A percentile compares a stretch with the other conserved stretches of the same genome.
phyloP scores from a whole-genome alignment of 495 filamentous ascomycete species.

The Alectoria sarmentosa region DNA sequence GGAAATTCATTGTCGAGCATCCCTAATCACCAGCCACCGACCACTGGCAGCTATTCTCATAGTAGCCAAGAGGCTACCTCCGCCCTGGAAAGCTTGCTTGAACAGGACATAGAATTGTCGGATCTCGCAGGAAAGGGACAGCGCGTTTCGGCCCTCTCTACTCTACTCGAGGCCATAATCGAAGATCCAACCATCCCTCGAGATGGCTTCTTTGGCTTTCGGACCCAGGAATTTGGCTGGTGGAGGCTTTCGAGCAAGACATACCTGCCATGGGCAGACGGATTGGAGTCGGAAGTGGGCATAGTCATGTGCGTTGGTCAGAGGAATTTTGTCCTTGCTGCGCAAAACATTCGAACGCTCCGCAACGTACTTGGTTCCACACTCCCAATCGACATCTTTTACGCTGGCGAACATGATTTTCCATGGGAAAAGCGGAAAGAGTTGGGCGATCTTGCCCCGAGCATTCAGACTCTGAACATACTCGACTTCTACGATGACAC shows the following conservation, averaged over 20 bases:
- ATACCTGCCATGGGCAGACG: neutral
- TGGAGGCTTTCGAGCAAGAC: slow-evolving; percentile 1
- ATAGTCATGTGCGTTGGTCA: slow-evolving; percentile 16
- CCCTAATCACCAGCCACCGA: neutral
- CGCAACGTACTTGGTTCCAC: slow-evolving; percentile 18
- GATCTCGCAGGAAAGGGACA: neutral
- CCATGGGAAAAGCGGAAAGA: slow-evolving; percentile 14
- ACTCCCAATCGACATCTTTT: slow-evolving; percentile 25
- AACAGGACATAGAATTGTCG: neutral
- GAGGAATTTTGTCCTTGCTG: slow-evolving; percentile 12
- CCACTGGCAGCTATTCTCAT: neutral
- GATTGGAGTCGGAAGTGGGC: neutral
- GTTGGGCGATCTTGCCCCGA: slow-evolving; percentile 1
- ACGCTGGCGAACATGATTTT: slow-evolving; percentile 24
- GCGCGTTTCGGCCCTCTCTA: neutral
- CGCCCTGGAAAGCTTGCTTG: slow-evolving; percentile 1
- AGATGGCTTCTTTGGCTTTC: neutral
- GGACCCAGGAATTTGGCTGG: neutral
- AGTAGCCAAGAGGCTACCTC: neutral
- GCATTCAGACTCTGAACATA: slow-evolving; percentile 13
- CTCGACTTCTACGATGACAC: slow-evolving; percentile 21
- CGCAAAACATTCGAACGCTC: slow-evolving; percentile 20
- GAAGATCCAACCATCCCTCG: slow-evolving; percentile 2
- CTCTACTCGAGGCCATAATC: slow-evolving; percentile 4
- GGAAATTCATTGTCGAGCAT: neutral